phyloP scores from a whole-genome alignment of 1,139 yeast species.

The Diutina catenulata region DNA sequence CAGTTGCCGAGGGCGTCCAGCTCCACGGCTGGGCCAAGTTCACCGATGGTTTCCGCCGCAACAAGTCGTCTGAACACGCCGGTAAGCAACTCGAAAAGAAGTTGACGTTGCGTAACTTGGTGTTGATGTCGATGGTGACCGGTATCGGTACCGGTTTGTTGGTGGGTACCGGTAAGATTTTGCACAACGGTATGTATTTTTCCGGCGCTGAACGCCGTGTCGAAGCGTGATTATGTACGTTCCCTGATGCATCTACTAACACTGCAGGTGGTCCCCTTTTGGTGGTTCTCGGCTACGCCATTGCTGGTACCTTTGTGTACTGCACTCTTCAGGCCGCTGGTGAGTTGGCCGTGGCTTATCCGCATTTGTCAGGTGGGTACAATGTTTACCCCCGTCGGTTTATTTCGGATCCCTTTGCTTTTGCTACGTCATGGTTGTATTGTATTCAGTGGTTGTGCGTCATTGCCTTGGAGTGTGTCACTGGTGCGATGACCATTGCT shows the following conservation, averaged over 20 bases:
- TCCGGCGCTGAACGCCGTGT: too few species aligned
- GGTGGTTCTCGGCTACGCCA: slow-evolving; percentile 2
- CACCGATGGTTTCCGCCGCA: slow-evolving; percentile 4
- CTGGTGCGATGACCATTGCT: slow-evolving; percentile 57
- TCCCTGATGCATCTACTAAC: too few species aligned
- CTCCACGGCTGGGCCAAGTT: background rate
- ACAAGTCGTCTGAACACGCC: background rate
- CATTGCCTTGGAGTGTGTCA: slow-evolving; percentile 64
- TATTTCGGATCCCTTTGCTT: background rate
- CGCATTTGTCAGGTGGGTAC: slow-evolving; percentile 7
- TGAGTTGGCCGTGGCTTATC: slow-evolving; percentile 6
- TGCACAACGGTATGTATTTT: too few species aligned
- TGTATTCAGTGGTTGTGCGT: slow-evolving; percentile 72
- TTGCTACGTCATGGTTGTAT: slow-evolving; percentile 9
- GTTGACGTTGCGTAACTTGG: slow-evolving; percentile 13
- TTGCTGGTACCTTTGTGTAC: slow-evolving; percentile 3
- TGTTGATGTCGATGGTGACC: slow-evolving; percentile 22
- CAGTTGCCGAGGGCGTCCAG: background rate
- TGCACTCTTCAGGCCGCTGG: slow-evolving; percentile 5
- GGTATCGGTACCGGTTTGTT: slow-evolving; percentile 28
- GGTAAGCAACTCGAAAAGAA: slow-evolving; percentile 2
- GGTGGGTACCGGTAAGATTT: slow-evolving; percentile 24
- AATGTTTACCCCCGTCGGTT: slow-evolving; percentile 29
- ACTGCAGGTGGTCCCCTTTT: slow-evolving; percentile 5
- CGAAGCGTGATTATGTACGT: too few species aligned